Conservation (phyloP, 192 early-diverging fungal species). For the Coemansia sp. region DNA sequence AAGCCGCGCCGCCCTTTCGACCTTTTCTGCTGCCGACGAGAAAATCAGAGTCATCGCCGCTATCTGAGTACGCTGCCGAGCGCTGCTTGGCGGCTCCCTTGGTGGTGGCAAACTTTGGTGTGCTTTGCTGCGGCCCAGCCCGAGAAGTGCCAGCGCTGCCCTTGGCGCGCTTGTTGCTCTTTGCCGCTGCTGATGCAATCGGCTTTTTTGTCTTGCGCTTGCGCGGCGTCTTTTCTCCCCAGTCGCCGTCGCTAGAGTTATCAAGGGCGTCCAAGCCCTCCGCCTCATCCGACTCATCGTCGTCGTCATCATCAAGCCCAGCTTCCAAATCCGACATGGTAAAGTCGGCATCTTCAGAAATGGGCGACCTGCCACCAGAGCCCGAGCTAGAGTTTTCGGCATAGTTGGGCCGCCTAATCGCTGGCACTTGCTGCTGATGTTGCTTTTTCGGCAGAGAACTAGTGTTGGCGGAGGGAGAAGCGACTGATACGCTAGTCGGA, state of each 20-base stretch:
- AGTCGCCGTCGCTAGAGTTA: slow-evolving; percentile 52
- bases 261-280: slow-evolving; percentile 30
- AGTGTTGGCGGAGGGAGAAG: background rate
- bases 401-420: slow-evolving; percentile 12
- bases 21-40: slow-evolving; percentile 22
- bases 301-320: slow-evolving; percentile 49
- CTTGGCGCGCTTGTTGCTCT: slow-evolving; percentile 46
- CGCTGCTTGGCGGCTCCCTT: slow-evolving; percentile 14
- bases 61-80: slow-evolving; percentile 30
- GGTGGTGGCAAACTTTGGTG: slow-evolving; percentile 8
- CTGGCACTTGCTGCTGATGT: slow-evolving; percentile 7
- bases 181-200: slow-evolving; percentile 1
- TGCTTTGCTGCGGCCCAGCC: slow-evolving; percentile 2
- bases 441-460: background rate
- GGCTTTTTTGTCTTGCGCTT: slow-evolving; percentile 52
- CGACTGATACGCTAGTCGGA: background rate
- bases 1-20: slow-evolving; percentile 20
- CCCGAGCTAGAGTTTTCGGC: slow-evolving; percentile 21
- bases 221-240: slow-evolving; percentile 41
- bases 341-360: slow-evolving; percentile 40
- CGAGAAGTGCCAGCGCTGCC: slow-evolving; percentile 7
- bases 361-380: slow-evolving; percentile 26
- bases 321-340: slow-evolving; percentile 33
- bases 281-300: slow-evolving; percentile 50
- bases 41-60: slow-evolving; percentile 48